Conservation (phyloP, 2,329 filamentous ascomycete species). For the Monosporascus sp. region DNA sequence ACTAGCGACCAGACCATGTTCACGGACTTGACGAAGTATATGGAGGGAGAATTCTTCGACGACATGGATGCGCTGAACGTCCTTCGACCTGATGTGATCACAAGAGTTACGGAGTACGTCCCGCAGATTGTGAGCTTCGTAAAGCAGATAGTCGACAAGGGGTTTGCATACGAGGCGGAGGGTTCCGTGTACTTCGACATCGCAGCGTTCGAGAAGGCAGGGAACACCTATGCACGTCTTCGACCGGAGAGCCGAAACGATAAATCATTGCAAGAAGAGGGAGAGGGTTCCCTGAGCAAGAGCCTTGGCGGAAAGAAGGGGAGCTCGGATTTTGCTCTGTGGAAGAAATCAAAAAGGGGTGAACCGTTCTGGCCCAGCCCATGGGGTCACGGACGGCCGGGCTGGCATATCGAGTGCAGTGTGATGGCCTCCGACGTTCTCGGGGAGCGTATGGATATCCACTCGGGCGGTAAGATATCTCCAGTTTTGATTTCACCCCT, state of each 20-base stretch:
- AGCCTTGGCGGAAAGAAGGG: conserved; percentile 63
- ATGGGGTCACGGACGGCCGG: conserved; percentile 83
- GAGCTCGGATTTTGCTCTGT: conserved; percentile 82
- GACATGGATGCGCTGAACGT: conserved; percentile 88
- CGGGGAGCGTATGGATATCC: conserved; percentile 81
- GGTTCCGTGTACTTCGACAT: conserved; percentile 96
- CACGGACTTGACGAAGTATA: conserved; percentile 77
- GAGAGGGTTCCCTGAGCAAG: conserved; percentile 75
- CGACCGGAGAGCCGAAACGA: conserved; percentile 83
- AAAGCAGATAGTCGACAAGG: conserved; percentile 74
- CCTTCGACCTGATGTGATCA: conserved; percentile 72
- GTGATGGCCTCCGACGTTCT: conserved; percentile 92
- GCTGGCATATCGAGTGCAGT: conserved; percentile 97
- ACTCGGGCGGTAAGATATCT: conserved; percentile 63
- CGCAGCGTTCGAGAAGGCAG: conserved; percentile 72
- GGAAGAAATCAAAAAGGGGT: conserved; percentile 88
- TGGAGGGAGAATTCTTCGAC: conserved; percentile 80
- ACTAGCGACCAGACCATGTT: conserved; percentile 68
- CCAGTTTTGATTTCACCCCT: neutral
- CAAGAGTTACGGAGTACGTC: conserved; percentile 88
- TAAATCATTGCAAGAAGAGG: conserved; percentile 77
- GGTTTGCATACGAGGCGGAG: conserved; percentile 76
- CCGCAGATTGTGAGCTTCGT: conserved; percentile 83
- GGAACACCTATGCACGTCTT: conserved; percentile 79
- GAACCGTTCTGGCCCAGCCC: conserved; percentile 86